A percentile compares a stretch with the other conserved stretches of the same genome.
phyloP scores from a whole-genome alignment of 306 rosid species.

The Vigna reflexopilosa region DNA sequence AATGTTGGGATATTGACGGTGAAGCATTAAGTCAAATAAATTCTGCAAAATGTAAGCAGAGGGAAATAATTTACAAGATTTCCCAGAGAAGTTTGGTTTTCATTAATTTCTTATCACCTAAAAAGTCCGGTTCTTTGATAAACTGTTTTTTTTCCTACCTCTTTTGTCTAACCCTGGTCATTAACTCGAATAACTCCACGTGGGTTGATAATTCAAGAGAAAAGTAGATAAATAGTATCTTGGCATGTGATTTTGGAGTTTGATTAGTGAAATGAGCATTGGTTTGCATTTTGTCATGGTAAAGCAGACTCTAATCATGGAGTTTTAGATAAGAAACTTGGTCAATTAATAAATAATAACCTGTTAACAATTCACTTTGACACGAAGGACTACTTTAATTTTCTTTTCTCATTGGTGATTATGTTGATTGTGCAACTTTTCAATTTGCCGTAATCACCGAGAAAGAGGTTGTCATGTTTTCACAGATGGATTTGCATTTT shows the following conservation, averaged over 20 bases:
- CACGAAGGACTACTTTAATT: not conserved
- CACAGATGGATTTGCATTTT: too few species aligned
- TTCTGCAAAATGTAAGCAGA: constrained; percentile 20
- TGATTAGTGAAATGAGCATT: too few species aligned
- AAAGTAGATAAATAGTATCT: constrained; percentile 22
- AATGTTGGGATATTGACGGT: too few species aligned
- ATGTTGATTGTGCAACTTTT: too few species aligned
- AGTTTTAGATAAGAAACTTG: not conserved
- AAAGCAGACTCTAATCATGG: constrained; percentile 34
- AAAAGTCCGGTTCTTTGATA: constrained; percentile 23
- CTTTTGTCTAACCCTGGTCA: constrained; percentile 23
- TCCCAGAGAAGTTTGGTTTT: too few species aligned
- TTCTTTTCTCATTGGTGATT: not conserved
- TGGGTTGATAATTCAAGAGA: not conserved
- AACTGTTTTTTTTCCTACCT: not conserved
- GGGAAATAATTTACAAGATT: not conserved
- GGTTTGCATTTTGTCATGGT: not conserved
- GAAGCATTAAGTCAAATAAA: constrained; percentile 14
- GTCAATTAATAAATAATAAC: constrained; percentile 11
- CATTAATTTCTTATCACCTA: not conserved
- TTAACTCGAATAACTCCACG: constrained; percentile 24
- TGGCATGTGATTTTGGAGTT: not conserved
- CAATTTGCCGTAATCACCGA: not conserved
- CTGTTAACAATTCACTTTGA: not conserved
- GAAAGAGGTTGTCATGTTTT: not conserved